A percentile compares a stretch with the other conserved stretches of the same genome.
Evolutionary conservation across 805 yeast species (phyloP).

Genomic region (Wickerhamiella occidentalis): DNA sequence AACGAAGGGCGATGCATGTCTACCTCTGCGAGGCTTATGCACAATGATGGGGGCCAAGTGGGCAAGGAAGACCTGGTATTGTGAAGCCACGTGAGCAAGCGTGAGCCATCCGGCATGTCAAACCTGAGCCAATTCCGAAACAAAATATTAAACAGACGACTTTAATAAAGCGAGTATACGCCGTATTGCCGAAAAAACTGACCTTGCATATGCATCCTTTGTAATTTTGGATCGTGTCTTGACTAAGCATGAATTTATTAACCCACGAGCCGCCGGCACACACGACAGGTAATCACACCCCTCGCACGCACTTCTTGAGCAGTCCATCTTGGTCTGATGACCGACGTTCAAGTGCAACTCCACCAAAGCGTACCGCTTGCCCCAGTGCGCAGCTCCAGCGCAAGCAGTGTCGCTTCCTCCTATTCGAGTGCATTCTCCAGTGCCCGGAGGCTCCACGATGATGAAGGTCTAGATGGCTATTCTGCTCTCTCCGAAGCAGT

Average conservation of each 20-base stretch:
- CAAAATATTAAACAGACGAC: neutral
- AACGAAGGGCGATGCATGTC: neutral
- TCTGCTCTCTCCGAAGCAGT: conserved; percentile 4
- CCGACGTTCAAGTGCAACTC: conserved; percentile 10
- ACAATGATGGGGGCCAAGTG: neutral
- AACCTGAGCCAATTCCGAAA: neutral
- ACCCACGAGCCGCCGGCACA: neutral
- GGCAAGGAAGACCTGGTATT: too few species aligned
- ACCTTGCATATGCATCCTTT: conserved; percentile 3
- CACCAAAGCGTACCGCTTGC: conserved; percentile 1
- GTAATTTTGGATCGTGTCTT: neutral
- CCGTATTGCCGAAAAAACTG: too few species aligned
- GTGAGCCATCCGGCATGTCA: neutral
- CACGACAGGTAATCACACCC: neutral
- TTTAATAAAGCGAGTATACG: too few species aligned
- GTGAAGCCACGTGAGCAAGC: neutral
- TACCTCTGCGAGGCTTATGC: neutral
- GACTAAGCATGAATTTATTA: conserved; percentile 5
- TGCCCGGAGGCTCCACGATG: neutral
- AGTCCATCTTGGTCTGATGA: conserved; percentile 5
- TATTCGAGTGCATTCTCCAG: neutral
- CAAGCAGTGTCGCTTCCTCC: conserved; percentile 4
- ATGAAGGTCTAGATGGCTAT: neutral
- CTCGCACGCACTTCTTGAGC: conserved; percentile 1
- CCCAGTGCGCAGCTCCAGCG: conserved; percentile 10